phyloP scores from a whole-genome alignment of 805 yeast genomes.

The Wickerhamiella vanderwaltii region DNA sequence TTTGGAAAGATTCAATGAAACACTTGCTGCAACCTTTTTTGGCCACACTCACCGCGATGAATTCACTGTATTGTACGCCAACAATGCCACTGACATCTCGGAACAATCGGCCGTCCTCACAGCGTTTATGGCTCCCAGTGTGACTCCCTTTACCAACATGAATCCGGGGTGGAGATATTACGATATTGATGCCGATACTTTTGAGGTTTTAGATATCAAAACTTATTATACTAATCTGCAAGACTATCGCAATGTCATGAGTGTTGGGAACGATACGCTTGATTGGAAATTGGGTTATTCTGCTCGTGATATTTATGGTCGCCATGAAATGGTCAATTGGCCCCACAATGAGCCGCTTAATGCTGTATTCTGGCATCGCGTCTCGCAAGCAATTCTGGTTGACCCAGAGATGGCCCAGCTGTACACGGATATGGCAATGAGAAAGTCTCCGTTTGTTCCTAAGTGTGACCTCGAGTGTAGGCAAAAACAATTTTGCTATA shows the following conservation, averaged over 20 bases:
- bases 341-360: slow-evolving; percentile 48
- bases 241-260: slow-evolving; percentile 28
- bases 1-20: slow-evolving; percentile 51
- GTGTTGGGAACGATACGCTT: slow-evolving; percentile 33
- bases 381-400: slow-evolving; percentile 35
- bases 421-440: slow-evolving; percentile 38
- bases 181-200: slow-evolving; percentile 49
- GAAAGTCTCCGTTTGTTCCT: slow-evolving; percentile 45
- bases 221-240: slow-evolving; percentile 50
- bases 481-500: slow-evolving; percentile 32
- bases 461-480: slow-evolving; percentile 33
- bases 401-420: slow-evolving; percentile 36
- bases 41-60: slow-evolving; percentile 66
- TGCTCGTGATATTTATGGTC: slow-evolving; percentile 45
- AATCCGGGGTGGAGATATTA: slow-evolving; percentile 69
- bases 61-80: slow-evolving; percentile 46
- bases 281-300: slow-evolving; percentile 53
- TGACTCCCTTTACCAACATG: slow-evolving; percentile 46
- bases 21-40: slow-evolving; percentile 55
- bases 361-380: slow-evolving; percentile 55
- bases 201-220: slow-evolving; percentile 43
- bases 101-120: slow-evolving; percentile 39
- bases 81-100: slow-evolving; percentile 34
- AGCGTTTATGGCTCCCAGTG: slow-evolving; percentile 56
- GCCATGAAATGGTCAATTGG: slow-evolving; percentile 32